phyloP scores from a whole-genome alignment of 1,284 basidiomycete species.

The Ganoderma boninense region DNA sequence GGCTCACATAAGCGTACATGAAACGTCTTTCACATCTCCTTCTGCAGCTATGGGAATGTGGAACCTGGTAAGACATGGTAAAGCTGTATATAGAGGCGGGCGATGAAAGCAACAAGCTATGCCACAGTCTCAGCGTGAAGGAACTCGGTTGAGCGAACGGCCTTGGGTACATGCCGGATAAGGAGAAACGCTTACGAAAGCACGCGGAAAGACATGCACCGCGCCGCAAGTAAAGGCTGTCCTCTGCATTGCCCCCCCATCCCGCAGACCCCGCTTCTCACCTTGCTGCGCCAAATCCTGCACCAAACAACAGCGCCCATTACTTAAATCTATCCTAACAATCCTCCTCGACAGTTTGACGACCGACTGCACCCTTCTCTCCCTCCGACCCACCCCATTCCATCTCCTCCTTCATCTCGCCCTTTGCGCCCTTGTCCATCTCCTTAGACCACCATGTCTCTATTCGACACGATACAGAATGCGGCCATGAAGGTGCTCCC shows the following conservation, averaged over 20 bases:
- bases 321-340: slow-evolving; percentile 21
- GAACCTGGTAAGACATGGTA: background rate
- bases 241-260: slow-evolving; percentile 25
- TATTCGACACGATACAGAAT: slow-evolving; percentile 41
- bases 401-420: slow-evolving; percentile 2
- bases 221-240: slow-evolving; percentile 26
- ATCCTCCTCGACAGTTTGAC: slow-evolving; percentile 7
- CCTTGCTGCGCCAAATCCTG: background rate
- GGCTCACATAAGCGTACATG: background rate
- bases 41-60: background rate
- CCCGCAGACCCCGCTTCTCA: slow-evolving; percentile 20
- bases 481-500: slow-evolving; percentile 38
- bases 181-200: slow-evolving; percentile 28
- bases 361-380: slow-evolving; percentile 20
- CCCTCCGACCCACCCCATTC: slow-evolving; percentile 14
- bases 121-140: background rate
- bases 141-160: background rate
- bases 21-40: background rate
- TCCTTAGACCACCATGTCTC: slow-evolving; percentile 33
- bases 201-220: slow-evolving; percentile 11
- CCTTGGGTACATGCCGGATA: slow-evolving; percentile 5
- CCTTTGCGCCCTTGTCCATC: slow-evolving; percentile 8
- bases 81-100: background rate
- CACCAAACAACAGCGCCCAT: slow-evolving; percentile 7
- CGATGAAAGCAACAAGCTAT: background rate